Evolutionary conservation across 2,329 filamentous ascomycete species (phyloP), one percentile per base, ranked within the genome.

Genomic region (Trichophyton equinum): DNA sequence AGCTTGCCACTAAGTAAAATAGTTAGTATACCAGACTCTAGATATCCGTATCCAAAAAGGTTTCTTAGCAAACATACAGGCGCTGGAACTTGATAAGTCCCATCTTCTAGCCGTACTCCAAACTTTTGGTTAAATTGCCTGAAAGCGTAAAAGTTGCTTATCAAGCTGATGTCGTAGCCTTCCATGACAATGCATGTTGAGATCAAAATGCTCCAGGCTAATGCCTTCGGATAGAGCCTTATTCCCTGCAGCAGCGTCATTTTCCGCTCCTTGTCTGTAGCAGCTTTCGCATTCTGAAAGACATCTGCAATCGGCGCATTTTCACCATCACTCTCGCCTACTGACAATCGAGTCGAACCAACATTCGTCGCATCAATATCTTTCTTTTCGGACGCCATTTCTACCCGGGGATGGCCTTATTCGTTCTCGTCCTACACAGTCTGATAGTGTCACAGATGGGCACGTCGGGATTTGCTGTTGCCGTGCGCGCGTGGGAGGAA

Each of bases 101-200:
- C 74, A 61, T 75, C 51, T 3, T 66, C 36, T 58, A 69, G 53
- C 59, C 62, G 58, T 60, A 69, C 68, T 25, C 75, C 75, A 61
- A 77, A 78, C 57, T 76, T 77, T 49, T 64, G 64, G 59, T 73
- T 75, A 65, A 77, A 77, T 58, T 71, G 68, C 0, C 68, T 66
- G 59, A 76, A 75, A 64, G 68, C 74, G 75, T 83, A 91, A 70
- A 94, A 90, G 74, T 91, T 91, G 77, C 86, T 89, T 68, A 94
- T 83, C 59, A 95, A 77, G 68, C 83, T 85, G 62, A 94, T 79
- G 70, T 95, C 89, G 76, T 91, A 95, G 38, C 89, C 90, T 73
- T 95, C 90, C 91, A 96, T 96, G 68, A 83, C 84, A 69, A 95
- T 94, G 71, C 88, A 91, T 0, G 89, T 92, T n/a, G 87, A 92